phyloP scores from a whole-genome alignment of 1,139 yeast species.

The Meyerozyma carpophila region DNA sequence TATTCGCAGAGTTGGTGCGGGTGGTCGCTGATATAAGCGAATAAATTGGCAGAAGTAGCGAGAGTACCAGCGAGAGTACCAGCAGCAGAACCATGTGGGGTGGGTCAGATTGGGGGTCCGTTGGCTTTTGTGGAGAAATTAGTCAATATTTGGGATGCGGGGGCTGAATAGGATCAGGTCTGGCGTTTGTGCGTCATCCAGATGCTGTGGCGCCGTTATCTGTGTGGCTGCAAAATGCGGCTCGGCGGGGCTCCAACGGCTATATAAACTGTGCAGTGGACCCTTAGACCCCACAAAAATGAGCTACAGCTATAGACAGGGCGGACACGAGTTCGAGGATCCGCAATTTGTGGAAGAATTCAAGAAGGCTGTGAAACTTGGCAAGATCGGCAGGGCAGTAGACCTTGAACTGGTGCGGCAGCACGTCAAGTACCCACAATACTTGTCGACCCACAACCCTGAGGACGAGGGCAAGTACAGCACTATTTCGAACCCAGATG shows the following conservation, averaged over 20 bases:
- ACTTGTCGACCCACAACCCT: conserved; percentile 11
- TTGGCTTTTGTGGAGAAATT: too few relatives aligned
- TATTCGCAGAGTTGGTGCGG: too few relatives aligned
- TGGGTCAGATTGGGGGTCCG: too few relatives aligned
- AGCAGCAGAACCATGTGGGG: too few relatives aligned
- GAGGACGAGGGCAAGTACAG: conserved; percentile 18
- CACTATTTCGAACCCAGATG: conserved; percentile 15
- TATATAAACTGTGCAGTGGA: too few relatives aligned
- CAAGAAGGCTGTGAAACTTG: background rate
- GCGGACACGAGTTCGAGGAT: background rate
- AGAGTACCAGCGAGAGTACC: too few relatives aligned
- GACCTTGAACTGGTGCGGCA: conserved; percentile 10
- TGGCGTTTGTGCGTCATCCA: too few relatives aligned
- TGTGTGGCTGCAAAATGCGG: background rate
- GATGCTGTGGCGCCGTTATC: background rate
- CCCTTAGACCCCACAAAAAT: background rate
- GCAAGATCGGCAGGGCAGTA: background rate
- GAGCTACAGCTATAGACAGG: background rate
- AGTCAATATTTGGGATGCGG: too few relatives aligned
- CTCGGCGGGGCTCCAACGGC: background rate
- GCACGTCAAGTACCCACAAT: conserved; percentile 19
- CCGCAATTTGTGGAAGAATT: background rate
- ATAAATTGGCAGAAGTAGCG: too few relatives aligned
- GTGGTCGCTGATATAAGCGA: too few relatives aligned
- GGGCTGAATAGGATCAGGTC: too few relatives aligned